Evolutionary conservation across 306 rosid genomes (phyloP).

Genomic region (Ormosia emarginata): DNA sequence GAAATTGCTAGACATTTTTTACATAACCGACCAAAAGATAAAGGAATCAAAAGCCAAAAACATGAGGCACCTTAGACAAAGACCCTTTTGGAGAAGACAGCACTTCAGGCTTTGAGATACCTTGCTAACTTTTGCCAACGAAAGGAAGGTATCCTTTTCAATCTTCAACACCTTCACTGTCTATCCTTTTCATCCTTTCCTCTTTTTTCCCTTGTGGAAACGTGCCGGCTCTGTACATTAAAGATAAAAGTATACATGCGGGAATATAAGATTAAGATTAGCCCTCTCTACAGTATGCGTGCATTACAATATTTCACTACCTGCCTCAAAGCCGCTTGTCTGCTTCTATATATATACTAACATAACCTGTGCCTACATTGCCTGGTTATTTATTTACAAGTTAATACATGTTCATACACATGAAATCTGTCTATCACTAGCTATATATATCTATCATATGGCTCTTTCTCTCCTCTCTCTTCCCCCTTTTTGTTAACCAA

Average conservation of each 20-base stretch:
- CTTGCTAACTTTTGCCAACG: conserved; percentile 30
- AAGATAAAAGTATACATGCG: conserved; percentile 49
- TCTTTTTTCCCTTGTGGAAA: conserved; percentile 23
- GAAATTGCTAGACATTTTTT: not conserved
- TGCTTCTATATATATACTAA: no score
- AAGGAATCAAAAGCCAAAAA: conserved; percentile 23
- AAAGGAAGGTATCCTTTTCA: not conserved
- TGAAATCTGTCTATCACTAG: not conserved
- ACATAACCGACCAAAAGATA: conserved; percentile 36
- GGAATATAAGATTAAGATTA: conserved; percentile 36
- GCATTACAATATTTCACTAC: conserved; percentile 8
- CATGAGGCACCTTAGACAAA: not conserved
- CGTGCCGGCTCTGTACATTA: conserved; percentile 39
- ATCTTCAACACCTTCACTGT: no score
- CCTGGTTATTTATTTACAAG: no score
- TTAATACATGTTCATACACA: not conserved
- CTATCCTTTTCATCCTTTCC: not conserved
- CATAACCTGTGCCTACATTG: no score
- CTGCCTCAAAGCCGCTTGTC: not conserved
- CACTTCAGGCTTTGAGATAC: not conserved
- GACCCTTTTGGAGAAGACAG: conserved; percentile 4
- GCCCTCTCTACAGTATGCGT: conserved; percentile 26
- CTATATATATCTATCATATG: not conserved
- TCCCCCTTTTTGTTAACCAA: not conserved
- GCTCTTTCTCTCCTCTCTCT: not conserved